Percentiles rank a stretch among this genome's conserved stretches.
Evolutionary conservation across 768 basidiomycete genomes (phyloP).

Genomic region (Rhodotorula taiwanensis): DNA sequence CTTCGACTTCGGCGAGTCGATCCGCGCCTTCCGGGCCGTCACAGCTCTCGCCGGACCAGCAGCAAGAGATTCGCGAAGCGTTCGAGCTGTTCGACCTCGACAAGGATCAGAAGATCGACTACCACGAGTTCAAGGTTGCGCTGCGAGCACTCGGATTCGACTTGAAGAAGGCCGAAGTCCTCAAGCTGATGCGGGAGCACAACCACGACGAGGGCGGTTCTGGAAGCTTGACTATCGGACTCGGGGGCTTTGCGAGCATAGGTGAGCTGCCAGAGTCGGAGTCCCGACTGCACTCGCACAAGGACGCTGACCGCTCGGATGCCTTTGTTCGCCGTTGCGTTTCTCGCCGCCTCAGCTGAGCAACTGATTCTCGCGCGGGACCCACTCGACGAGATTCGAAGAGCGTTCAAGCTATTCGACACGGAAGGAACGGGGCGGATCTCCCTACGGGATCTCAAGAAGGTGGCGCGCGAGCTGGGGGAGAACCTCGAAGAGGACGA

Average conservation of each 20-base stretch:
- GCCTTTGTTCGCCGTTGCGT: not conserved
- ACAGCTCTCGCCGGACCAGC: slow-evolving; percentile 49
- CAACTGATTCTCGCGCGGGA: slow-evolving; percentile 87
- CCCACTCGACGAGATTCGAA: slow-evolving; percentile 89
- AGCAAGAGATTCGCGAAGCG: slow-evolving; percentile 95
- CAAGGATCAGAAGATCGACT: slow-evolving; percentile 90
- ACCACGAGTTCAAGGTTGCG: slow-evolving; percentile 97
- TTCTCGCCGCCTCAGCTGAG: slow-evolving; percentile 60
- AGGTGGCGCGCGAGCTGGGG: slow-evolving; percentile 94
- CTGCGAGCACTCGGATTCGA: slow-evolving; percentile 98
- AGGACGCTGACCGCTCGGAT: too few species aligned
- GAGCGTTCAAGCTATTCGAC: slow-evolving; percentile 94
- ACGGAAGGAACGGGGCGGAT: slow-evolving; percentile 95
- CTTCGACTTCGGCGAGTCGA: not conserved
- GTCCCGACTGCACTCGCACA: not conserved
- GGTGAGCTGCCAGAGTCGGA: slow-evolving; percentile 53
- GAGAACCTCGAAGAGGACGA: slow-evolving; percentile 93
- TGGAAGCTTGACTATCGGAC: slow-evolving; percentile 63
- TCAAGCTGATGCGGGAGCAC: slow-evolving; percentile 86
- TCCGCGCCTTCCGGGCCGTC: not conserved
- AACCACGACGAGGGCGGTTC: slow-evolving; percentile 59
- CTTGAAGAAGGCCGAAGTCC: slow-evolving; percentile 93
- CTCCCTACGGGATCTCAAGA: slow-evolving; percentile 74
- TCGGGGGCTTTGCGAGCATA: slow-evolving; percentile 87
- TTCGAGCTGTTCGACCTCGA: slow-evolving; percentile 99